Evolutionary conservation across 768 basidiomycete genomes (phyloP), one percentile per base, ranked within the genome.

Genomic region (Mycena vulgaris): DNA sequence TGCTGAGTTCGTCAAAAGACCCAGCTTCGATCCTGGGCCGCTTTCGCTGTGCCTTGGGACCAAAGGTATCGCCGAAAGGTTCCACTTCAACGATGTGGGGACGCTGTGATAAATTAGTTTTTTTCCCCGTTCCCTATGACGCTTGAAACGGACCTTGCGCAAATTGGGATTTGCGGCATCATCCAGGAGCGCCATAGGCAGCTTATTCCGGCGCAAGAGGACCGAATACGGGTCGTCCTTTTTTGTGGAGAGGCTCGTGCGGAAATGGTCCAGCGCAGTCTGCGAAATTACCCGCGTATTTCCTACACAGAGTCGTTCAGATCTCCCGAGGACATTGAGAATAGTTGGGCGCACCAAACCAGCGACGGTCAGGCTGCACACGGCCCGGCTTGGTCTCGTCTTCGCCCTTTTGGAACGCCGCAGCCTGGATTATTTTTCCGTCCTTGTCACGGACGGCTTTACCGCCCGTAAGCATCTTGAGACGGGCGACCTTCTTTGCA

Each of bases 281-380:
- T 99, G 97, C 25, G 95, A 96, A 78, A 99, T 98, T 39, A 98
- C 97, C 78, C 98, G 86, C n/a, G 98, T 99, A 81, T 99, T 99
- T 48, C 97, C 96, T 97, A 51, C 16, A 51, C 16, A 60, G 2
- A 73, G 7, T 37, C 21, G 49, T 31, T 59, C 58, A 28, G 65
- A 47, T 27, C 64, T 59, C 53, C 37, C 23, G 30, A 71, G 23
- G 66, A 51, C 16, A 5, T 23, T 16, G n/a, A 35, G 61, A 63
- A 16, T n/a, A 33, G 11, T 23, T 33, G 14, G 39, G 85, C 93
- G 73, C 77, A 97, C 96, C 98, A 76, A 99, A 99, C 97, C 97
- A 99, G 75, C 97, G 84, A 68, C 96, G 86, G 86, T 99, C 97
- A 66, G 97, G 95, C 83, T 96, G 94, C 25, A 99, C 95, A 63